Conservation (phyloP, 163 green algal genomes). For the Volvox carteri region DNA sequence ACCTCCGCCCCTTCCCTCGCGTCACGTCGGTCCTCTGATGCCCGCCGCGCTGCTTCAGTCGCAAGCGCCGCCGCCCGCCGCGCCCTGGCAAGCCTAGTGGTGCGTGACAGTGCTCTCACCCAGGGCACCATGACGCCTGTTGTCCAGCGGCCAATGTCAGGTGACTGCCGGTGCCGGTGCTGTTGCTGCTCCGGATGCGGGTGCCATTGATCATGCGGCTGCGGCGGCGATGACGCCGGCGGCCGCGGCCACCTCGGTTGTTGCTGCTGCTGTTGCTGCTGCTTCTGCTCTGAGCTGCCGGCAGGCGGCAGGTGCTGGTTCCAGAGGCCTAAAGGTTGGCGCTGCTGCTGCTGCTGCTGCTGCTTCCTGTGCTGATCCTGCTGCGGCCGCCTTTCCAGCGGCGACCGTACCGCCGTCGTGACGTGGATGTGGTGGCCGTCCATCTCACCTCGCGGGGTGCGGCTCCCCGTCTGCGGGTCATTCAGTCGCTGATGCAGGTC, state of each 20-base stretch:
- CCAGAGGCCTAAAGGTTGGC: background rate
- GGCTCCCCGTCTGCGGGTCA: too few species aligned
- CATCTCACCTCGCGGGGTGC: too few species aligned
- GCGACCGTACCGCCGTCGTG: too few species aligned
- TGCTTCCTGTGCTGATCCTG: background rate
- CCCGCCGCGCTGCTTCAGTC: background rate
- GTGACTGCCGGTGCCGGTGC: background rate
- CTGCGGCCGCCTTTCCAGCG: too few species aligned
- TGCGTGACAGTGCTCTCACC: background rate
- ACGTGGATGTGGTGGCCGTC: too few species aligned
- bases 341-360: slow-evolving; percentile 17
- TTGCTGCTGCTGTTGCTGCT: background rate
- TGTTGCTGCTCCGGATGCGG: too few species aligned
- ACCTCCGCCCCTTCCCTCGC: background rate
- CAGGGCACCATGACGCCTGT: slow-evolving; percentile 1
- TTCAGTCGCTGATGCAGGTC: background rate
- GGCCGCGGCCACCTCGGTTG: background rate
- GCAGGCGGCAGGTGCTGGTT: background rate
- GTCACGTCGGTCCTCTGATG: background rate
- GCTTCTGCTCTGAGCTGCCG: too few species aligned
- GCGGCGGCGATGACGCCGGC: background rate
- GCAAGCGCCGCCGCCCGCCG: background rate
- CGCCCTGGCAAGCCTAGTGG: background rate
- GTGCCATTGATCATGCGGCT: background rate
- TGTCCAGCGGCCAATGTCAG: background rate